A percentile compares a stretch with the other conserved stretches of the same genome.
Evolutionary conservation across 148 eudicot species (phyloP).

Genomic region (Pharnaceum exiguum): DNA sequence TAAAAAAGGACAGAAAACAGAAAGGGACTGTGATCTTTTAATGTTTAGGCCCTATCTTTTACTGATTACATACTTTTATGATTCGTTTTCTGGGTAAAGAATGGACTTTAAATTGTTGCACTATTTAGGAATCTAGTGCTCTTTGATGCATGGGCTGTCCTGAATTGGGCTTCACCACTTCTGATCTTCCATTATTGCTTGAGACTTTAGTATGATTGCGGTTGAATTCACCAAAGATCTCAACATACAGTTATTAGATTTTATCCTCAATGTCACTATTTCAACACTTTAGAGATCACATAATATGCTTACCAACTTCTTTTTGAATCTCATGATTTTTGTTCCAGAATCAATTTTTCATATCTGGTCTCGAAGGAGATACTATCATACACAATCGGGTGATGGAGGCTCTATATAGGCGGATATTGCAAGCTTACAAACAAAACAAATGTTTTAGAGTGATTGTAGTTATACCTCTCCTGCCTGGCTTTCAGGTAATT

Average conservation of each 20-base stretch:
- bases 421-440: conserved; percentile 70
- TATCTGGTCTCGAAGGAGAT: conserved; percentile 93
- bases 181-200: too few relatives aligned
- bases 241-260: too few relatives aligned
- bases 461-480: conserved; percentile 80
- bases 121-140: background rate
- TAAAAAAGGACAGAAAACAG: too few relatives aligned
- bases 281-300: too few relatives aligned
- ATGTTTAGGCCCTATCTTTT: too few relatives aligned
- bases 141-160: conserved; percentile 4
- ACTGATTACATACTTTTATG: background rate
- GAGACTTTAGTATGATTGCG: too few relatives aligned
- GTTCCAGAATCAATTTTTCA: conserved; percentile 94
- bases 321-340: conserved; percentile 7
- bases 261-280: too few relatives aligned
- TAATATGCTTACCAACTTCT: too few relatives aligned
- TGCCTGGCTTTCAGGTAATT: conserved; percentile 97
- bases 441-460: conserved; percentile 83
- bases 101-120: background rate
- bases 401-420: conserved; percentile 66
- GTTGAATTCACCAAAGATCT: background rate
- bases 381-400: conserved; percentile 72
- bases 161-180: too few relatives aligned
- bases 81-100: background rate
- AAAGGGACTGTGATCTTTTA: too few relatives aligned